These are phyloP conservation scores for Coffea canephora DNA, from an alignment of 257 asterid species.

Conservation along the genomic window DNA sequence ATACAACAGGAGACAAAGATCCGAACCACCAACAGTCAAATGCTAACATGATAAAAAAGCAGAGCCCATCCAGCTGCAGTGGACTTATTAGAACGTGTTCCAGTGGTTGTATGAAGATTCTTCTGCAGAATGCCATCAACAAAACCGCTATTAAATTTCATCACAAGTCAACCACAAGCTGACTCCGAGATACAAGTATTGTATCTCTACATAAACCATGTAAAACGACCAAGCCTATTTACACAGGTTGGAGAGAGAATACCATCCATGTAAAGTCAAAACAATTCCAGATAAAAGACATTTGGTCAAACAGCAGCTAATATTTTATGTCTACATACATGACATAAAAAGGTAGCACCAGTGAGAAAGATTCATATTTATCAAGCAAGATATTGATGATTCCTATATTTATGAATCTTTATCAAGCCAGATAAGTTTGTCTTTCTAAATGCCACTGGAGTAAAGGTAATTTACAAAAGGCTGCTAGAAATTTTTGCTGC, in stretches of 20 bases:
- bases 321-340: not conserved
- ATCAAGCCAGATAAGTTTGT: not conserved
- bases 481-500: not conserved
- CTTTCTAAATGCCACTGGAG: not conserved
- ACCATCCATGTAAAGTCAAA: not conserved
- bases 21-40: constrained; percentile 15
- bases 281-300: not conserved
- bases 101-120: constrained; percentile 68
- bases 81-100: constrained; percentile 57
- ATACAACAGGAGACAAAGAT: constrained; percentile 45
- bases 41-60: constrained; percentile 55
- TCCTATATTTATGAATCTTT: not conserved
- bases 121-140: constrained; percentile 50
- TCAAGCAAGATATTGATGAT: not conserved
- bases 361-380: not conserved
- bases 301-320: not conserved
- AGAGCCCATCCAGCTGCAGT: constrained; percentile 94
- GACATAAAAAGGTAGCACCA: not conserved
- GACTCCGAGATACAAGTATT: not conserved
- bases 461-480: not conserved
- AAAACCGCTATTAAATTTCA: not conserved
- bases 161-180: not conserved
- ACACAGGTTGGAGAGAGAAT: not conserved
- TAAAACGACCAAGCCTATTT: not conserved
- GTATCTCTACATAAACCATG: not conserved